Conservation (phyloP, 768 basidiomycete species). For the Hypholoma fasciculare region DNA sequence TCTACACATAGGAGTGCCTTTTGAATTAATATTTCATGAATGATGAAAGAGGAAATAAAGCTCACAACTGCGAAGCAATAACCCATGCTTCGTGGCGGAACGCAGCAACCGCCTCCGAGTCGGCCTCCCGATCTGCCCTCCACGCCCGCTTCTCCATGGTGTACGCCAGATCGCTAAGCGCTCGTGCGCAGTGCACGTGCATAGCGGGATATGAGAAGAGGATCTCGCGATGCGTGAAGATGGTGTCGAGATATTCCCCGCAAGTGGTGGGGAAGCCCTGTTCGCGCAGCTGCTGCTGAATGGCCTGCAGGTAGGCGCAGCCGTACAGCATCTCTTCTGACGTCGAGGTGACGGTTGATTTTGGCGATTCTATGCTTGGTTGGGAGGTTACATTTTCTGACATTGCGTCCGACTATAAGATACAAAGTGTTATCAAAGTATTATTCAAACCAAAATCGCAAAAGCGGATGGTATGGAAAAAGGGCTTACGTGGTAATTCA, state of each 20-base stretch:
- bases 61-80: constrained; percentile 43
- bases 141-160: constrained; percentile 63
- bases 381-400: constrained; percentile 46
- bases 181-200: constrained; percentile 64
- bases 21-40: not conserved
- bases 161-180: constrained; percentile 65
- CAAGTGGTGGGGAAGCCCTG: constrained; percentile 51
- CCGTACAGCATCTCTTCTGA: constrained; percentile 34
- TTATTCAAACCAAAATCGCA: not conserved
- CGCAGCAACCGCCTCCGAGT: constrained; percentile 66
- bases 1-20: not conserved
- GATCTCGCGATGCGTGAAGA: constrained; percentile 77
- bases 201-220: constrained; percentile 59
- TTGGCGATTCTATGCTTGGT: constrained; percentile 25
- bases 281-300: constrained; percentile 54
- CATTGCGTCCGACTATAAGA: constrained; percentile 40
- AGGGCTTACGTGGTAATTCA: constrained; percentile 39
- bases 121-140: constrained; percentile 70
- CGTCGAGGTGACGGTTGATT: constrained; percentile 23
- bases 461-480: not conserved
- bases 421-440: not conserved
- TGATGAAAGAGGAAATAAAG: not conserved
- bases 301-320: constrained; percentile 62
- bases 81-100: constrained; percentile 72
- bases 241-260: constrained; percentile 76